Base-by-base conservation (phyloP, 2,329 filamentous ascomycete genomes). In the Botryosphaeria agaves region DNA sequence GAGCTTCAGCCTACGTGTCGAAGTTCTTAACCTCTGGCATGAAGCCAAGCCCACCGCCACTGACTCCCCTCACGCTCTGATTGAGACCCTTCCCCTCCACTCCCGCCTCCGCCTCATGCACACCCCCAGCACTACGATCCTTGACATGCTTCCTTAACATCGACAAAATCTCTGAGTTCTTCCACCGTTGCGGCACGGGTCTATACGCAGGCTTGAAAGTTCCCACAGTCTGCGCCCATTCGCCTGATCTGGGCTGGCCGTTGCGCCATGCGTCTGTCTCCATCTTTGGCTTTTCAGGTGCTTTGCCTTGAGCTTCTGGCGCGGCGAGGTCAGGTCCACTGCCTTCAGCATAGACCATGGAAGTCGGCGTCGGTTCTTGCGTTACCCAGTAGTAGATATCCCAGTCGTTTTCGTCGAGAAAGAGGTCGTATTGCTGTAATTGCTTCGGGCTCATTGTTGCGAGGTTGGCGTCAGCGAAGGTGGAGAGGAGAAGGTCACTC, bases 311-410 rank as follows among this genome's bases (percentile, higher is more conserved):
- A 14, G 56, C 59, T 26, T 52, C 49, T 5, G 53, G 48, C 3
- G 55, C 53, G 7, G 63, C 55, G 36, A 54, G 38, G 8, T 53
- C 53, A 3, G 55, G 45, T n/a, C 55, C 55, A 16, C 54, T 58
- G 17, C 66, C 63, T 40, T 72, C 66, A 4, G 66, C 63, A 28
- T 62, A 62, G 34, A 70, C 62, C 31, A 62, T 53, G 19, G 71
- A 66, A n/a, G 67, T 67, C 1, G 64, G 59, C 4, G 68, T 58
- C 8, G 76, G 65, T 43, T 83, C 74, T 56, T 98, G 89, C 11
- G 89, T 98, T 3, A 81, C 83, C 89, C 89, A 98, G 66, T 98
- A 98, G 66, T 98, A 98, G 37, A 98, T 94, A 53, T 98, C 89
- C 89, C 89, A 98, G 61, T 98, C 89, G 56, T 98, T 98, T 60